Evolutionary conservation across 805 yeast genomes (phyloP).

Genomic region (Ogataea paraovalis): DNA sequence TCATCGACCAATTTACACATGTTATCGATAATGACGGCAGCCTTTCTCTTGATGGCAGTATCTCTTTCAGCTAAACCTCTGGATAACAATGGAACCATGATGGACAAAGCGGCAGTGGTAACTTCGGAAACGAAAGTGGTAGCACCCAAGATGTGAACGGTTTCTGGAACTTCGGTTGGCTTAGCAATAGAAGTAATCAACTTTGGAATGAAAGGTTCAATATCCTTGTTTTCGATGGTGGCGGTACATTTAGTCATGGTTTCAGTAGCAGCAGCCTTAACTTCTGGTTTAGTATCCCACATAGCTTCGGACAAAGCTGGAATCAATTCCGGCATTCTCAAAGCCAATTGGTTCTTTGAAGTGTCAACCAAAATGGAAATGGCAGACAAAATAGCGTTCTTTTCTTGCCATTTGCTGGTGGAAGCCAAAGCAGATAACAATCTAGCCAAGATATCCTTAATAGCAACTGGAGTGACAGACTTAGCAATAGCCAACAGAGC

Average conservation of each 20-base stretch:
- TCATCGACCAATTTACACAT: slow-evolving; percentile 99
- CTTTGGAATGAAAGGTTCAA: slow-evolving; percentile 97
- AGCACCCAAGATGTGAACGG: slow-evolving; percentile 98
- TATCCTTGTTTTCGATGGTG: slow-evolving; percentile 99
- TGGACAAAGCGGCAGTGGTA: slow-evolving; percentile 98
- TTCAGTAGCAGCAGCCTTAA: slow-evolving; percentile 92
- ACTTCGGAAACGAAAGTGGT: slow-evolving; percentile 99
- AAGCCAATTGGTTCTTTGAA: slow-evolving; percentile 93
- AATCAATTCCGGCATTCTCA: slow-evolving; percentile 99
- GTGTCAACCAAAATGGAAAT: slow-evolving; percentile 84
- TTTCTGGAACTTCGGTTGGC: slow-evolving; percentile 97
- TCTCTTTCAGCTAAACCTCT: slow-evolving; percentile 99
- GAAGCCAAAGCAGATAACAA: slow-evolving; percentile 61
- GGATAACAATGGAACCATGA: slow-evolving; percentile 97
- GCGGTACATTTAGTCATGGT: slow-evolving; percentile 96
- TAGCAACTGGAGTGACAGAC: slow-evolving; percentile 87
- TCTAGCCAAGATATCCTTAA: slow-evolving; percentile 85
- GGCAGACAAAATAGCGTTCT: slow-evolving; percentile 84
- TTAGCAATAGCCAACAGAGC: slow-evolving; percentile 76
- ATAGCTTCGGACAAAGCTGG: slow-evolving; percentile 98
- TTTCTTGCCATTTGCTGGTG: slow-evolving; percentile 97
- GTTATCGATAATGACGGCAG: slow-evolving; percentile 99
- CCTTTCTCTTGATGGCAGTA: slow-evolving; percentile 98
- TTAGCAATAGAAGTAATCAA: slow-evolving; percentile 94
- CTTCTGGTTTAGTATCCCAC: slow-evolving; percentile 99